phyloP scores from a whole-genome alignment of 148 eudicot genomes.

The Vaccinium darrowii region DNA sequence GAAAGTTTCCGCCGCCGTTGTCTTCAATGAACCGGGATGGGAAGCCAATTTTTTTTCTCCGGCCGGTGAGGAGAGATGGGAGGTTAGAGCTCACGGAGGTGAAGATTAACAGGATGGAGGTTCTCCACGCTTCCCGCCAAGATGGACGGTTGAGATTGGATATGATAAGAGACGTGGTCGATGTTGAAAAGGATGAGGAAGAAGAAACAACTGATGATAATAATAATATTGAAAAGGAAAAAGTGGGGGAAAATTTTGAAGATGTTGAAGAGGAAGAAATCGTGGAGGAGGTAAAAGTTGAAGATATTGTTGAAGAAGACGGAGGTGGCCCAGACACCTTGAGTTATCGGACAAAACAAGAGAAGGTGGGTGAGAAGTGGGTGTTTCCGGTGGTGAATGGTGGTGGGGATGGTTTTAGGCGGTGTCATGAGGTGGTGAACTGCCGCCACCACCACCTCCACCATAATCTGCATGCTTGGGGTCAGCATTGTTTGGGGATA shows the following conservation, averaged over 20 bases:
- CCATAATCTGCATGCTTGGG: conserved; percentile 24
- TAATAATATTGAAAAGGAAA: neutral
- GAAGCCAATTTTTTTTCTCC: conserved; percentile 36
- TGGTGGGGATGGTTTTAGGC: conserved; percentile 23
- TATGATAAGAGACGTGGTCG: conserved; percentile 19
- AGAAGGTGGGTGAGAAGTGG: conserved; percentile 17
- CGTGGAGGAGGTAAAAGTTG: neutral
- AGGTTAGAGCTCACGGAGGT: conserved; percentile 48
- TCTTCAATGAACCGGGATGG: conserved; percentile 46
- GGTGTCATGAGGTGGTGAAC: conserved; percentile 24
- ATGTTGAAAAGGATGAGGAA: conserved; percentile 15
- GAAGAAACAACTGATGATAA: neutral
- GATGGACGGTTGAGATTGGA: conserved; percentile 59
- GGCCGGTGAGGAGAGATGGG: conserved; percentile 47
- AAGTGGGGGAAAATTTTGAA: neutral
- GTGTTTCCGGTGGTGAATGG: conserved; percentile 13
- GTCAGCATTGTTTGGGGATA: conserved; percentile 29
- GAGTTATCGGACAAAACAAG: neutral
- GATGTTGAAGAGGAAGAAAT: neutral
- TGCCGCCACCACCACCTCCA: conserved; percentile 19
- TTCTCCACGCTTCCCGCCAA: conserved; percentile 41
- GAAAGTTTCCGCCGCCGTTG: conserved; percentile 60
- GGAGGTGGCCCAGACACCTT: too few relatives aligned
- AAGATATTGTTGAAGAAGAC: neutral
- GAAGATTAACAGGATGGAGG: conserved; percentile 38